Base-by-base conservation (phyloP, 768 basidiomycete species). In the Macrolepiota fuliginosa region DNA sequence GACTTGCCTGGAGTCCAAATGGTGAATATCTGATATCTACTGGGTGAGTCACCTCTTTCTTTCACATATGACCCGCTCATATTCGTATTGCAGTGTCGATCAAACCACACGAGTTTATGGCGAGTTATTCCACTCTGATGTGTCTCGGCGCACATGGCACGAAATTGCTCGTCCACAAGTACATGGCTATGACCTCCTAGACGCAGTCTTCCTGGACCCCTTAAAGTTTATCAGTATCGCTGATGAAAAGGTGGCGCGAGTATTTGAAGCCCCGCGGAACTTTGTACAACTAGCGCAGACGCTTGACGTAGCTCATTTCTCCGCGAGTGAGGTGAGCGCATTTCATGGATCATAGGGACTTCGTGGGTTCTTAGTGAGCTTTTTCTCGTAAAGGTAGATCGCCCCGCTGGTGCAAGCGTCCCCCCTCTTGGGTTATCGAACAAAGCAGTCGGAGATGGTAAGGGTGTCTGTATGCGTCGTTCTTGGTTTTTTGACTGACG, bases 341-440 rank as follows among this genome's bases (percentile, higher is more conserved):
- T 19, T 9, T 54, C 39, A 42, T 15, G 13, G 9, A 4, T 24
- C 4, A 15, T 13, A 17, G 1, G 7, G 25, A n/a, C 15, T 27
- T 55, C 32, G 36, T 36, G 39, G 24, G 22, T 47, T 36, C 27
- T 63, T 17, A 39, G 58, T 54, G 29, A 67, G 54, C 22, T 46
- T 36, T 32, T 32, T 32, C 29, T 39, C 13, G n/a, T 46, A 46
- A 62, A 92, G 87, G 78, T 76, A 56, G 72, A 75, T 24, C 79
- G 91, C 24, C 92, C 95, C 1, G 73, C 83, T 27, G 90, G 87
- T 15, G 97, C 97, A 0, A 92, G 85, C 64, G 93, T 98, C 0
- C 96, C 97, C 37, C 95, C 97, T 6, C 79, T 98, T 0, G 96
- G 96, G 0, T 71, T 99, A 39, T 98, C 96, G 1, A 99, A 99